Evolutionary conservation across 345 rosid species (phyloP), one percentile per base, ranked within the genome.

Genomic region (Fremontodendron californicum): DNA sequence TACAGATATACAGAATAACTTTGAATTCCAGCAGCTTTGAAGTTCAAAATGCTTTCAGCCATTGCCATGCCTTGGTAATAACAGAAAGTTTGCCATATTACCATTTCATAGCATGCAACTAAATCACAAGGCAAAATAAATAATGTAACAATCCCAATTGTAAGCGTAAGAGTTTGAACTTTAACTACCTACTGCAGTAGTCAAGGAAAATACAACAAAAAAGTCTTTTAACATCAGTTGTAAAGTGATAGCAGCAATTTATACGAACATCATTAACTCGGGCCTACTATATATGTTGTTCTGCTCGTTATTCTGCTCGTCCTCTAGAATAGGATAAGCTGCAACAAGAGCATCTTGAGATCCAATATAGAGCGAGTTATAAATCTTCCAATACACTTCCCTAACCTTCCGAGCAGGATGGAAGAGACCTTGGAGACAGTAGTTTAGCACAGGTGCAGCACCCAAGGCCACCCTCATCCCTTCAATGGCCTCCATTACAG

Each of bases 361-460:
- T 74, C 99, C 99, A 25, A 96, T 94, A 70, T 96, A 96, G 12
- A 96, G 92, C 1, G 98, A 92, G 77, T 96, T 96, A 81, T 96
- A 96, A 8, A 96, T 96, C 90, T 94, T 96, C 99, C 99, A 96
- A 86, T 96, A 96, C 18, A 96, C 99, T 81, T 96, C 98, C 77
- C 99, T 88, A 71, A 96, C 99, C 85, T 96, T 96, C 71, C 99
- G 83, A 0, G 99, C 98, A 33, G 99, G 99, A 83, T 96, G 99
- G 84, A 96, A 96, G 79, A 96, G 85, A 57, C 99, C 99, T 86
- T 96, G 98, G 43, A 96, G 90, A 80, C 99, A 96, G 76, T 96
- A 96, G 82, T 96, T 96, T 31, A 96, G 89, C 48, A 94, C 89
- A 21, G 89, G 71, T 3, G 98, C 97, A 68, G 98, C 85, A 55